Base-by-base conservation (phyloP, 768 basidiomycete species). In the Macrocybe gigantea region DNA sequence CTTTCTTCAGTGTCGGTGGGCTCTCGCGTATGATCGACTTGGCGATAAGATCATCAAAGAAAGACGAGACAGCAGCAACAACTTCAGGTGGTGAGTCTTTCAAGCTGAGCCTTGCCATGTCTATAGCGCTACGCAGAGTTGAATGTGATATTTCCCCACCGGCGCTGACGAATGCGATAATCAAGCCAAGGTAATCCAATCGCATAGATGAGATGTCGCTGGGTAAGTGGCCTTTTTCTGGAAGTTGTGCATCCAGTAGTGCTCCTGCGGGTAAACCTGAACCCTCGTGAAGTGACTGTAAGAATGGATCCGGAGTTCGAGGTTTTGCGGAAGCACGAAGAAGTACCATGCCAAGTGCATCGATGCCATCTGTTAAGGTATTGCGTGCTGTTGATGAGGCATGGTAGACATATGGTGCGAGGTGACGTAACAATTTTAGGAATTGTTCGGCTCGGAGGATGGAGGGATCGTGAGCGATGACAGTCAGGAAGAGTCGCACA, bases 401-500 rank as follows among this genome's bases (percentile, higher is more conserved):
- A 41, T 82, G 66, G 57, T 82, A 85, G 5, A 89, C 64, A 47
- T 74, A 60, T 3, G 82, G 80, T 0, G 76, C 64, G 41, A 86
- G 64, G 36, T 73, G 68, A 7, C 79, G 76, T 12, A 91, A 68
- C 29, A 86, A 66, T 5, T 72, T 71, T 37, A 91, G 65, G 64
- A 89, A 89, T 46, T 82, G 73, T 52, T 88, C 78, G 2, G 87
- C 82, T 14, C 87, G 80, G 15, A 77, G 62, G 41, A 81, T 81
- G 5, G 75, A 70, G 11, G 82, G 73, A 59, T 88, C 82, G 53
- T 88, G 83, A 5, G 85, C 87, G 46, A 91, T 86, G 49, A 91
- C 82, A 1, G 88, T 90, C 31, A 89, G 71, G 58, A 88, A 80
- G 6, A 91, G 70, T 11, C 81, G 77, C 30, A 87, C 78, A 22